These are phyloP conservation scores for Debaryomyces robertsiae DNA, from an alignment of 1,139 yeast species.

Conservation along the genomic window DNA sequence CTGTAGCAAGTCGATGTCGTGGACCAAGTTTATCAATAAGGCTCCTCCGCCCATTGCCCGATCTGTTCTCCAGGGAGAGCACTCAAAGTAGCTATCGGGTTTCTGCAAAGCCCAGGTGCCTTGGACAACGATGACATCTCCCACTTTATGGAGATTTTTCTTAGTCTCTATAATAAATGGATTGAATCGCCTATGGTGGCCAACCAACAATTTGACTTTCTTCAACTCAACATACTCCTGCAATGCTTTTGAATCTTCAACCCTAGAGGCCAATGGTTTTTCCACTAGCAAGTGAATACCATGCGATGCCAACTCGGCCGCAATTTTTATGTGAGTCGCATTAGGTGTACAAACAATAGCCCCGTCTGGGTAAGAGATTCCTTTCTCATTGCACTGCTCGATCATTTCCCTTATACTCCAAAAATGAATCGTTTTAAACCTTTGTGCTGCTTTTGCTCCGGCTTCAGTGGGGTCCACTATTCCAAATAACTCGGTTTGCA, in stretches of 20 bases:
- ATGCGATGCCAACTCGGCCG: constrained; percentile 35
- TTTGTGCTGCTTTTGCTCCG: constrained; percentile 26
- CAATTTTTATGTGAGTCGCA: constrained; percentile 40
- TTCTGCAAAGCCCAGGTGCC: constrained; percentile 44
- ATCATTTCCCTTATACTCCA: constrained; percentile 30
- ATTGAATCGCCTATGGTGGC: constrained; percentile 49
- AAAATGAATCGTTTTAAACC: constrained; percentile 31
- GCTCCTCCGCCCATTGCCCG: constrained; percentile 41
- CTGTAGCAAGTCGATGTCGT: constrained; percentile 42
- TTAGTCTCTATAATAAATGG: constrained; percentile 42
- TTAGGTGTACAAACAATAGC: constrained; percentile 49
- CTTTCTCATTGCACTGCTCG: constrained; percentile 26
- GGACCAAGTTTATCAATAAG: constrained; percentile 41
- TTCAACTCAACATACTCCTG: constrained; percentile 28
- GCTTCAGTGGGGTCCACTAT: constrained; percentile 38
- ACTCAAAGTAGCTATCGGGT: constrained; percentile 33
- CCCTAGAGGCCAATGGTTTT: constrained; percentile 44
- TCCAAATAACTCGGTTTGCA: constrained; percentile 34
- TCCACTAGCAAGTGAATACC: constrained; percentile 44
- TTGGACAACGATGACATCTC: constrained; percentile 39
- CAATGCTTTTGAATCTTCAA: constrained; percentile 38
- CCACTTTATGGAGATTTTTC: constrained; percentile 30
- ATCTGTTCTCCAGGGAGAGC: constrained; percentile 40
- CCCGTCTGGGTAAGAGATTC: constrained; percentile 37
- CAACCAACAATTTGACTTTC: constrained; percentile 38